Percentiles rank a stretch among this genome's conserved stretches.
phyloP scores from a whole-genome alignment of 1,284 basidiomycete species.

The Austropuccinia psidii region DNA sequence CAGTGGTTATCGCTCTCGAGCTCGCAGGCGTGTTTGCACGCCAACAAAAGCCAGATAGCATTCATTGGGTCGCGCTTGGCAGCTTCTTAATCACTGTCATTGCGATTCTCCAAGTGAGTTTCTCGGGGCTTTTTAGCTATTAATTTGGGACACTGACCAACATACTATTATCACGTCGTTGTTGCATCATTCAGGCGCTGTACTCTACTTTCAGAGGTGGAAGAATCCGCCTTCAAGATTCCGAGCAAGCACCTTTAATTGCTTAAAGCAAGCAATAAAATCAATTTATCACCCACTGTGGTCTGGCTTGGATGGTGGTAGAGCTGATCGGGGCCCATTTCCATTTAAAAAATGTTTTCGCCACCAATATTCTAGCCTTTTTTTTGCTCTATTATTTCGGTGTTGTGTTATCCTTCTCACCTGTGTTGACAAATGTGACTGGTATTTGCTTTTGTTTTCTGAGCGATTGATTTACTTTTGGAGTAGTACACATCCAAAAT shows the following conservation, averaged over 20 bases:
- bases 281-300: too few species aligned
- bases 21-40: slow-evolving; percentile 17
- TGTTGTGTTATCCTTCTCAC: too few species aligned
- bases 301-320: too few species aligned
- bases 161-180: not conserved
- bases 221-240: slow-evolving; percentile 20
- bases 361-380: too few species aligned
- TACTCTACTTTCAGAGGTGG: slow-evolving; percentile 25
- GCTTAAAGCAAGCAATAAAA: too few species aligned
- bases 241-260: slow-evolving; percentile 29
- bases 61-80: slow-evolving; percentile 29
- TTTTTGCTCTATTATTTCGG: too few species aligned
- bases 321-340: too few species aligned
- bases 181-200: not conserved
- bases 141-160: not conserved
- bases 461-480: too few species aligned
- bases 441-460: too few species aligned
- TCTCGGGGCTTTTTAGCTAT: not conserved
- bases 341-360: too few species aligned
- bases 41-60: slow-evolving; percentile 16
- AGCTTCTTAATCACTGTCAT: slow-evolving; percentile 21
- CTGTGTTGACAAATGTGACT: too few species aligned
- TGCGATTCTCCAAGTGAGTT: slow-evolving; percentile 22
- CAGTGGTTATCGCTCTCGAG: slow-evolving; percentile 41
- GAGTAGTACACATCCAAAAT: too few species aligned